A percentile compares a stretch with the other conserved stretches of the same genome.
phyloP scores from a whole-genome alignment of 805 yeast genomes.

The Yamadazyma ubonensis region DNA sequence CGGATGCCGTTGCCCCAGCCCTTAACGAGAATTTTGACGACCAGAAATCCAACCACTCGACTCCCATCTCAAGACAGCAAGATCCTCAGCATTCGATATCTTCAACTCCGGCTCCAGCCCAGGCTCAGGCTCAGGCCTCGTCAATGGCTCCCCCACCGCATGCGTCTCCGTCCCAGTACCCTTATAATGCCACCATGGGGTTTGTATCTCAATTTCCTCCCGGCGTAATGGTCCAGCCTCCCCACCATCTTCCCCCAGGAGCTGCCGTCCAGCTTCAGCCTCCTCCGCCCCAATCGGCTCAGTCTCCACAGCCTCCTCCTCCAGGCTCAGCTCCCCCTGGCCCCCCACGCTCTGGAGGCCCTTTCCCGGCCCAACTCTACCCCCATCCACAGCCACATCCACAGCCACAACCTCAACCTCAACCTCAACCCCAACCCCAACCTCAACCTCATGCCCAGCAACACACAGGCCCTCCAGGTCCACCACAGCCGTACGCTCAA shows the following conservation, averaged over 20 bases:
- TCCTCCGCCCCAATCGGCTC: constrained; percentile 8
- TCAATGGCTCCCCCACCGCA: constrained; percentile 6
- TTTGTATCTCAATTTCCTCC: constrained; percentile 7
- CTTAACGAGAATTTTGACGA: background rate
- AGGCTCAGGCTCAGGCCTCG: too few species aligned
- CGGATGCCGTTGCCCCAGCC: constrained; percentile 2
- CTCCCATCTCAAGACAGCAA: constrained; percentile 2
- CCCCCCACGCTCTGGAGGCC: too few species aligned
- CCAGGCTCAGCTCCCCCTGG: too few species aligned
- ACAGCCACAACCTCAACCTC: too few species aligned
- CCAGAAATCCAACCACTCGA: constrained; percentile 1
- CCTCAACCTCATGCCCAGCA: constrained; percentile 9
- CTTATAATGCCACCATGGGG: constrained; percentile 15
- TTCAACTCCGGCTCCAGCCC: constrained; percentile 2
- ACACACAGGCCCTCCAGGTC: constrained; percentile 30
- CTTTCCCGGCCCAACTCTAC: too few species aligned
- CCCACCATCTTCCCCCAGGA: constrained; percentile 23
- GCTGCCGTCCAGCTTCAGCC: constrained; percentile 15
- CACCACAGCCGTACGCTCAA: too few species aligned
- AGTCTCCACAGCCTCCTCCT: too few species aligned
- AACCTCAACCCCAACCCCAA: constrained; percentile 4
- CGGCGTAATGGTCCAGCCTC: constrained; percentile 3
- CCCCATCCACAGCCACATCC: too few species aligned
- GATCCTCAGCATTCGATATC: background rate
- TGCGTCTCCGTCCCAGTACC: constrained; percentile 15